A percentile compares a stretch with the other conserved stretches of the same genome.
Conservation (phyloP, 148 eudicot genomes). For the Selenicereus undatus region DNA sequence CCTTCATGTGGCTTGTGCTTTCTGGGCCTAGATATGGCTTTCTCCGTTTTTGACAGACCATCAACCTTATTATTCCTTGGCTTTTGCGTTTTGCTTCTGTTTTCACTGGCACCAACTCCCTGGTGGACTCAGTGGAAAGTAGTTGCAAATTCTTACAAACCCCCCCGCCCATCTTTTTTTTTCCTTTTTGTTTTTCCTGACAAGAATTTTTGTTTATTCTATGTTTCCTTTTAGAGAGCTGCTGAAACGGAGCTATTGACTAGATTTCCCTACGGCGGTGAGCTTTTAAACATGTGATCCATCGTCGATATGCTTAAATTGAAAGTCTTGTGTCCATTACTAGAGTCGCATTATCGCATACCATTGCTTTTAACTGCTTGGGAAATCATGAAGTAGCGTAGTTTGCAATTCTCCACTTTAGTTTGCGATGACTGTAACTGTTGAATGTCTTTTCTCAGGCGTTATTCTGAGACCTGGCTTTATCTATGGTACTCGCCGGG, state of each 20-base stretch:
- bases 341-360: not conserved
- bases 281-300: constrained; percentile 18
- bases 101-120: not conserved
- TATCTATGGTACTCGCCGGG: constrained; percentile 73
- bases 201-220: not conserved
- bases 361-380: too few relatives aligned
- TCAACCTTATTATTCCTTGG: not conserved
- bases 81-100: not conserved
- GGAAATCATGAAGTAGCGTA: not conserved
- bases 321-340: not conserved
- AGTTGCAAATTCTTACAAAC: not conserved
- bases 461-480: constrained; percentile 82
- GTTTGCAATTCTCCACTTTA: not conserved
- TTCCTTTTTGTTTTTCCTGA: not conserved
- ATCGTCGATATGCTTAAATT: not conserved
- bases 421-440: not conserved
- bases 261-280: constrained; percentile 83
- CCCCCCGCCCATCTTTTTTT: not conserved
- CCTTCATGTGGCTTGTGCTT: too few relatives aligned
- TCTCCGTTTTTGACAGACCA: too few relatives aligned
- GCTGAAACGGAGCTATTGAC: constrained; percentile 83
- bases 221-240: constrained; percentile 53
- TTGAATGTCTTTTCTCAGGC: constrained; percentile 40
- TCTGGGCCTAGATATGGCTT: too few relatives aligned
- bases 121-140: not conserved